A percentile compares a stretch with the other conserved stretches of the same genome.
Conservation (phyloP, 177 flowering plant species). For the Vitis hybrid region DNA sequence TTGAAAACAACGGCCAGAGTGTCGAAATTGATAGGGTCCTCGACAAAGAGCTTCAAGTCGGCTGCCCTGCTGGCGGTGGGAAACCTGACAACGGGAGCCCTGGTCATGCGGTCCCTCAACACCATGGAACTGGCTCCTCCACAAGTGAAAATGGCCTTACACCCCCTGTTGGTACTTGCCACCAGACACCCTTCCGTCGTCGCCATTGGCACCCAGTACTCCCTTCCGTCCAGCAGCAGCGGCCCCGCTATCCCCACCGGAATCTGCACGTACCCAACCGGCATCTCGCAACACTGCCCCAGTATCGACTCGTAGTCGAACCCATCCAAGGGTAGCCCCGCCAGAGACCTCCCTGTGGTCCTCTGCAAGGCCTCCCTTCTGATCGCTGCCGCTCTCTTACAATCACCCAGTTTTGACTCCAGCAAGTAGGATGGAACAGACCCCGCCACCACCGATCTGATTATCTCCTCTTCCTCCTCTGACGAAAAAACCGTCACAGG, state of each 20-base stretch:
- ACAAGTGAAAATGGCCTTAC: slow-evolving; percentile 31
- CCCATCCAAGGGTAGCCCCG: slow-evolving; percentile 30
- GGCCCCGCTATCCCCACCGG: slow-evolving; percentile 37
- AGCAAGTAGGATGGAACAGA: slow-evolving; percentile 20
- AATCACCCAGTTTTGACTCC: slow-evolving; percentile 30
- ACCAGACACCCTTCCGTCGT: slow-evolving; percentile 37
- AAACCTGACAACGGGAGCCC: slow-evolving; percentile 41
- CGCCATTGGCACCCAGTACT: slow-evolving; percentile 34
- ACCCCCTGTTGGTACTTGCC: slow-evolving; percentile 38
- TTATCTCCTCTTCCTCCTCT: slow-evolving; percentile 26
- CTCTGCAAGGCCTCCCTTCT: slow-evolving; percentile 35
- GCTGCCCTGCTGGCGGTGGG: slow-evolving; percentile 27
- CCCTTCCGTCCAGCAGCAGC: slow-evolving; percentile 27
- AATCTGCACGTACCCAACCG: slow-evolving; percentile 32
- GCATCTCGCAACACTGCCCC: slow-evolving; percentile 47
- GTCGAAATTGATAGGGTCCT: slow-evolving; percentile 33
- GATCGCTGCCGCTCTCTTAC: slow-evolving; percentile 30
- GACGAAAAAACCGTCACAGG: not conserved
- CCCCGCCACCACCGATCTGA: slow-evolving; percentile 19
- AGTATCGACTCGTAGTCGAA: slow-evolving; percentile 35
- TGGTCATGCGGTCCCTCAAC: slow-evolving; percentile 35
- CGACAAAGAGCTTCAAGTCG: slow-evolving; percentile 36
- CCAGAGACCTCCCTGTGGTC: slow-evolving; percentile 23
- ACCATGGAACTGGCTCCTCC: slow-evolving; percentile 33
- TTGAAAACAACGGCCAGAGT: slow-evolving; percentile 30